Evolutionary conservation across 225 moss, liverwort and hornwort species (phyloP), one percentile per base, ranked within the genome.

Genomic region (Climacium dendroides): DNA sequence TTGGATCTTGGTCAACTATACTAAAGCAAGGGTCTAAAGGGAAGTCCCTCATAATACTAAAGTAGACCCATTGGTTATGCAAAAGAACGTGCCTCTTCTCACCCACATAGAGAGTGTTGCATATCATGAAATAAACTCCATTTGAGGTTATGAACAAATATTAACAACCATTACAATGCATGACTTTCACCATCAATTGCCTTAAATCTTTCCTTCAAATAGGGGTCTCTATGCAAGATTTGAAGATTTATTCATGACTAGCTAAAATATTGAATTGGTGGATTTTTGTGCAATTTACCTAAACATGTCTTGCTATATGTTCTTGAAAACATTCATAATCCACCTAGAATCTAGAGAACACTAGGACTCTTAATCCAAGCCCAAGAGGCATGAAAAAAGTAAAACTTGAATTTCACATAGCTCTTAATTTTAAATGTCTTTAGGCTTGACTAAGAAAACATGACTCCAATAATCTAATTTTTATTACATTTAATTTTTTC

Each of bases 331-430:
- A 39, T 69, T 39, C 2, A 8, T 25, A 69, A 25, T 24, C 3
- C 7, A 41, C 8, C 13, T 39, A 39, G 39, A 39, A 41, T 7
- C 13, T 39, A 39, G 39, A 39, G 0, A 4, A 24, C 4, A 69
- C 3, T 24, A 14, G 14, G 20, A 24, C 24, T 69, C 2, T 5
- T 47, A 30, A 18, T 1, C 2, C 11, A 16, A 47, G 30, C 7
- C 0, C 2, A 0, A 11, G 11, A 13, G 7, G 2, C 11, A 73
- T 47, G 10, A 6, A 1, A 11, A 18, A 73, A 47, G 18, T 11
- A 29, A 73, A 73, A 30, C 1, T 4, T 48, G 19, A 30, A 11
- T 73, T 73, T 73, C 0, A 11, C 11, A 47, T 19, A 47, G 0
- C 11, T 11, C 0, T 18, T 47, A 18, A 47, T 47, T 47, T 47